These are phyloP conservation scores for Annulohypoxylon moriforme DNA, from an alignment of 495 filamentous ascomycete genomes.

Conservation along the genomic window DNA sequence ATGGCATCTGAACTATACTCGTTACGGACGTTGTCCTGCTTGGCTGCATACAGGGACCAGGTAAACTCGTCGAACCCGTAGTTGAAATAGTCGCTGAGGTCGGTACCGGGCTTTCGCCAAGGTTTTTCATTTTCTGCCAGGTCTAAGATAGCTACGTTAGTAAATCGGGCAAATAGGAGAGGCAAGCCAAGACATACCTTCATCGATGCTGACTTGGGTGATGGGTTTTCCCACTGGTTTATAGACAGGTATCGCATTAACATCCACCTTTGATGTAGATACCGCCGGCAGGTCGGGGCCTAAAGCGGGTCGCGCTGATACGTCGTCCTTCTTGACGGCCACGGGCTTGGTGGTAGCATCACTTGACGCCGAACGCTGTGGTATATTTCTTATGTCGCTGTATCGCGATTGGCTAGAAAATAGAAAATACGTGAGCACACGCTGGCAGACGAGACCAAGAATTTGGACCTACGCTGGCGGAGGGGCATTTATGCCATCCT, in stretches of 20 bases:
- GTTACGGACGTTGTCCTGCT: slow-evolving; percentile 80
- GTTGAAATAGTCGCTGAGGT: slow-evolving; percentile 97
- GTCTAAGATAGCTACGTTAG: slow-evolving; percentile 59
- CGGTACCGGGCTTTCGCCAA: slow-evolving; percentile 95
- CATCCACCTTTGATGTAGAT: slow-evolving; percentile 83
- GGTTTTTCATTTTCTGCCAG: slow-evolving; percentile 88
- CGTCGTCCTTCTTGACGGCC: slow-evolving; percentile 60
- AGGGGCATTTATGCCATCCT: slow-evolving; percentile 79
- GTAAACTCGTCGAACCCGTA: slow-evolving; percentile 99
- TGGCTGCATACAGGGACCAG: slow-evolving; percentile 93
- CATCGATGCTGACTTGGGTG: slow-evolving; percentile 84
- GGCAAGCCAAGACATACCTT: slow-evolving; percentile 55
- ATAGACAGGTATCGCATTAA: slow-evolving; percentile 84
- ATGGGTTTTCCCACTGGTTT: slow-evolving; percentile 79
- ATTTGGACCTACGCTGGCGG: slow-evolving; percentile 67
- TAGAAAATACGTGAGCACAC: slow-evolving; percentile 42
- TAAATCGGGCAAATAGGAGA: not conserved
- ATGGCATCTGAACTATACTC: slow-evolving; percentile 69
- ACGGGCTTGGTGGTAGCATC: slow-evolving; percentile 57
- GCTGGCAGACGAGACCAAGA: not conserved
- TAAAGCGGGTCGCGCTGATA: slow-evolving; percentile 33
- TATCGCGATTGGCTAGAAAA: slow-evolving; percentile 61
- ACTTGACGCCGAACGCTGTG: slow-evolving; percentile 68
- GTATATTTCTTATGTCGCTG: slow-evolving; percentile 74
- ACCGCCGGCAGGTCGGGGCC: slow-evolving; percentile 61